Evolutionary conservation across 2,329 filamentous ascomycete species (phyloP), one percentile per base, ranked within the genome.

Genomic region (Trichophyton mentagrophytes): DNA sequence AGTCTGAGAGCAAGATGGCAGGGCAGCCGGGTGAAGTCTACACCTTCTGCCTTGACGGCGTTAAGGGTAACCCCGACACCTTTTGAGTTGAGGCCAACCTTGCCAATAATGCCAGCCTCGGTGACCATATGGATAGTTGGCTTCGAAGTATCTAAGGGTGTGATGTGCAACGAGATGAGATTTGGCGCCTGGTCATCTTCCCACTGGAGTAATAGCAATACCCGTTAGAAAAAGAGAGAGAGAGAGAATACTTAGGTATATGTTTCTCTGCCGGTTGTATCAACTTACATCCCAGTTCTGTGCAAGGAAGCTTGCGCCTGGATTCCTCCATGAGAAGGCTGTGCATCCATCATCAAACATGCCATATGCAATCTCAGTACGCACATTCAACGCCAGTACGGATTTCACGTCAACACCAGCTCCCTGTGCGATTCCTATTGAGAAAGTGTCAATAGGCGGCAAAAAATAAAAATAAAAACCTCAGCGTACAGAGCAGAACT

Each of bases 321-420:
- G 60, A 0, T 71, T 75, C 36, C 73, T 79, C 80, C 80, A 83
- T 7, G 76, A 75, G 8, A 84, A 66, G 17, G 79, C 75, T 2
- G 82, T 83, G 65, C 82, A 85, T 8, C 82, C 82, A 66, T 85
- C 82, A 49, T 72, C 78, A 63, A 82, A 81, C 61, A 79, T 68
- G 0, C 82, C 82, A 63, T 82, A 81, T 0, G 80, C 78, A 57
- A 84, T 82, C 67, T 84, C 82, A 0, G 81, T 84, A 11, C 82
- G 77, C 25, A 82, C 80, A 63, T 85, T 84, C 59, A 84, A 69
- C 0, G 82, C 81, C 7, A 84, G 70, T 44, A 85, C 80, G 25
- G 80, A 78, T 7, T 79, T 70, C 0, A 82, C 63, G n/a, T 75
- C 69, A 4, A 75, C 66, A 0, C 68, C 72, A 0, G 80, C 75